These are phyloP conservation scores for Clarireedia hainanense DNA, from an alignment of 2,329 filamentous ascomycete genomes.

Conservation along the genomic window DNA sequence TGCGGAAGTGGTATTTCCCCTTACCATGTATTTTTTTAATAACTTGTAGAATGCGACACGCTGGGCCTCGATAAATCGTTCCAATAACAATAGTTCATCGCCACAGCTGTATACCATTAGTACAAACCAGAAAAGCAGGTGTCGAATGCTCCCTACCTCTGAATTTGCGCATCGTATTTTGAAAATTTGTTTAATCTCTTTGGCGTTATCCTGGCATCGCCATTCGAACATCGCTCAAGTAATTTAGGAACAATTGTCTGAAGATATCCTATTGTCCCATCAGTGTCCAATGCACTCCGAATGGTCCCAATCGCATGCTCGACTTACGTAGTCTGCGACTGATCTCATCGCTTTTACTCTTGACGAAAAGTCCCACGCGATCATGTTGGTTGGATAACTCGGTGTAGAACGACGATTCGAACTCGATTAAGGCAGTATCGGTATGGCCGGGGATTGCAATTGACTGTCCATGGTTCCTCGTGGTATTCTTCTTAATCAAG, in stretches of 20 bases:
- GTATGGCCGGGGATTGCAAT: slow-evolving; percentile 68
- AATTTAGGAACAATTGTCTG: slow-evolving; percentile 20
- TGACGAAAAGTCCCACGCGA: slow-evolving; percentile 69
- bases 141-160: slow-evolving; percentile 16
- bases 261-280: slow-evolving; percentile 17
- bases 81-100: slow-evolving; percentile 62
- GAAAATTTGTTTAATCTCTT: slow-evolving; percentile 24
- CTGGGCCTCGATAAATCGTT: slow-evolving; percentile 67
- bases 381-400: slow-evolving; percentile 70
- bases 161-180: slow-evolving; percentile 25
- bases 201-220: slow-evolving; percentile 20
- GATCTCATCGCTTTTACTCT: slow-evolving; percentile 74
- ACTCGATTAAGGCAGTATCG: slow-evolving; percentile 49
- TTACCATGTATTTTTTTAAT: slow-evolving; percentile 73
- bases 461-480: slow-evolving; percentile 58
- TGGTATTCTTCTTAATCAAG: slow-evolving; percentile 74
- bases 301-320: background rate
- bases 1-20: slow-evolving; percentile 9
- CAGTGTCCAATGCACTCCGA: slow-evolving; percentile 3
- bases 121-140: background rate
- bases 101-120: slow-evolving; percentile 42
- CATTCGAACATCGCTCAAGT: slow-evolving; percentile 20
- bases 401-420: slow-evolving; percentile 63
- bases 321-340: slow-evolving; percentile 56
- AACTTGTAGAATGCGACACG: slow-evolving; percentile 73